Conservation (phyloP, 2,329 filamentous ascomycete genomes). For the Hypoxylon sp. region DNA sequence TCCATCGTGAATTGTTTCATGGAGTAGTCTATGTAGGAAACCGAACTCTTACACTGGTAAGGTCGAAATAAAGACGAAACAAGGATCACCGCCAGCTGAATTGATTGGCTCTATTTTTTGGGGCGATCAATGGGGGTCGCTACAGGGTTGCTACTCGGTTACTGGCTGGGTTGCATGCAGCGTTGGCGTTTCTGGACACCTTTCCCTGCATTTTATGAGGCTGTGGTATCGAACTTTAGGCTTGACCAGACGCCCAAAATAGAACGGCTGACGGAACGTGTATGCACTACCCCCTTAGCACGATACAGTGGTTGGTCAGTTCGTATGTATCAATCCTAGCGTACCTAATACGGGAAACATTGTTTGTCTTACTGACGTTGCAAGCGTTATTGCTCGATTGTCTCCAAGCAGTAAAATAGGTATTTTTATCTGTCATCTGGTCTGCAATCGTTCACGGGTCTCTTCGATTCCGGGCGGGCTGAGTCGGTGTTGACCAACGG, state of each 20-base stretch:
- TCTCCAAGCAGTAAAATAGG: constrained; percentile 6
- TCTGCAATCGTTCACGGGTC: constrained; percentile 21
- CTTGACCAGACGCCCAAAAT: constrained; percentile 36
- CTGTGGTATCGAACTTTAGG: constrained; percentile 33
- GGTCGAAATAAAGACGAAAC: constrained; percentile 42
- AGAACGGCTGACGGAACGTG: constrained; percentile 37
- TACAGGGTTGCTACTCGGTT: constrained; percentile 1
- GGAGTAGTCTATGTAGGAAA: constrained; percentile 11
- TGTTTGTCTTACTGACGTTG: constrained; percentile 35
- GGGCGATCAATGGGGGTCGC: constrained; percentile 26
- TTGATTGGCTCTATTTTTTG: constrained; percentile 31
- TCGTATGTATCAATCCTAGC: constrained; percentile 30
- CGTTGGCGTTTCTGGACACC: constrained; percentile 38
- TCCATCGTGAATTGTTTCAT: constrained; percentile 37
- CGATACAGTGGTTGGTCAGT: constrained; percentile 31
- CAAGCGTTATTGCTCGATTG: constrained; percentile 18
- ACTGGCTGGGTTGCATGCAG: constrained; percentile 20
- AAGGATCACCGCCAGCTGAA: constrained; percentile 22
- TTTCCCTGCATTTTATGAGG: constrained; percentile 44
- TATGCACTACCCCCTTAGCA: constrained; percentile 26
- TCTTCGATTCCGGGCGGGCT: constrained; percentile 31
- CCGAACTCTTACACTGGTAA: constrained; percentile 16
- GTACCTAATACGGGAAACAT: constrained; percentile 13
- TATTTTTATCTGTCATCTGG: constrained; percentile 37
- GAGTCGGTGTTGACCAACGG: constrained; percentile 20